These are phyloP conservation scores for Chenopodium suecicum DNA, from an alignment of 148 eudicot species.

Conservation along the genomic window DNA sequence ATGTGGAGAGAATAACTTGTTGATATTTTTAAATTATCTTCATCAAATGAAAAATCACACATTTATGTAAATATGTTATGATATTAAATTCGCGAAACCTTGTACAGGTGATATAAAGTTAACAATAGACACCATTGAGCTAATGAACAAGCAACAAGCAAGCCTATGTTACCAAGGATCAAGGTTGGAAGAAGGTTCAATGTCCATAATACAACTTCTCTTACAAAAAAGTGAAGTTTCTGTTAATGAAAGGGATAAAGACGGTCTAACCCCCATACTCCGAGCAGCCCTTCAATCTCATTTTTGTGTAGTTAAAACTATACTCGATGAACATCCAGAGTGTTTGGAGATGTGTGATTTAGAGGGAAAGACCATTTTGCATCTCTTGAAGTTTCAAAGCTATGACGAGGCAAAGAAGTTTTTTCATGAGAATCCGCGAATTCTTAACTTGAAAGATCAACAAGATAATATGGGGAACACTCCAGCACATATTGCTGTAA, in stretches of 20 bases:
- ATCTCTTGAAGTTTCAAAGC: background rate
- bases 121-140: slow-evolving; percentile 16
- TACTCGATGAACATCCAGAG: slow-evolving; percentile 13
- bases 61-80: no score
- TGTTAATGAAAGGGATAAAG: background rate
- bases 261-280: slow-evolving; percentile 21
- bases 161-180: slow-evolving; percentile 20
- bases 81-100: no score
- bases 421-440: background rate
- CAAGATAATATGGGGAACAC: slow-evolving; percentile 17
- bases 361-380: slow-evolving; percentile 8
- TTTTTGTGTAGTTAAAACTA: background rate
- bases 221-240: background rate
- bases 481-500: slow-evolving; percentile 12
- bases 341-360: slow-evolving; percentile 10
- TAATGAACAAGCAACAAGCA: slow-evolving; percentile 17
- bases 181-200: slow-evolving; percentile 12
- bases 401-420: slow-evolving; percentile 17
- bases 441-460: slow-evolving; percentile 11
- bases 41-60: background rate
- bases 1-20: no score
- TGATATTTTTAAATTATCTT: no score
- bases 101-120: slow-evolving; percentile 19
- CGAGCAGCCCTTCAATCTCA: slow-evolving; percentile 15
- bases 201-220: background rate